These are phyloP conservation scores for Artemisia argyi DNA, from an alignment of 129 eudicot genomes.

Conservation along the genomic window DNA sequence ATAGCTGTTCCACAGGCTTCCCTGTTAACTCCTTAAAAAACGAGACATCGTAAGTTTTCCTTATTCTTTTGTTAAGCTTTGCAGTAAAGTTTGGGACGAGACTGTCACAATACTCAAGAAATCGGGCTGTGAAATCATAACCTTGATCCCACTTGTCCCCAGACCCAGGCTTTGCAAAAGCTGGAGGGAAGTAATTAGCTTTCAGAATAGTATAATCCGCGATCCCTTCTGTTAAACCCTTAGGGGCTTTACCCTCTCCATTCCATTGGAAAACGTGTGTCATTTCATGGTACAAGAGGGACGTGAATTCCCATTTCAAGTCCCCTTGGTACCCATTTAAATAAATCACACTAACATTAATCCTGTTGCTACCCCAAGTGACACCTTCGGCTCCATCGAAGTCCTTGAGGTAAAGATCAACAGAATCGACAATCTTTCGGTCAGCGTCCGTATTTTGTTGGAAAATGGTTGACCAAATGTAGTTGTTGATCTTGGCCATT, in stretches of 20 bases:
- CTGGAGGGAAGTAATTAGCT: background rate
- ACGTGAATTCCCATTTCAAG: slow-evolving; percentile 20
- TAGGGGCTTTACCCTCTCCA: slow-evolving; percentile 25
- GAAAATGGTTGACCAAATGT: slow-evolving; percentile 4
- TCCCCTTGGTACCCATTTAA: slow-evolving; percentile 11
- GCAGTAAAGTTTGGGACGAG: slow-evolving; percentile 13
- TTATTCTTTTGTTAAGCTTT: slow-evolving; percentile 24
- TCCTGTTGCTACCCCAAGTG: slow-evolving; percentile 7
- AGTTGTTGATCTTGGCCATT: slow-evolving; percentile 17
- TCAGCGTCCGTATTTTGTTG: slow-evolving; percentile 9
- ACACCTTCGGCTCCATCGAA: background rate
- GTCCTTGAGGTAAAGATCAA: background rate
- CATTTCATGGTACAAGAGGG: slow-evolving; percentile 40
- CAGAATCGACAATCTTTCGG: slow-evolving; percentile 9
- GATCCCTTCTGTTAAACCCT: slow-evolving; percentile 16
- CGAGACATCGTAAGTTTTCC: background rate
- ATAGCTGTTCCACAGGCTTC: slow-evolving; percentile 12
- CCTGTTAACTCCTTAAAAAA: slow-evolving; percentile 18
- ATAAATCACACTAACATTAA: slow-evolving; percentile 13
- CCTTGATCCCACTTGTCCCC: slow-evolving; percentile 26
- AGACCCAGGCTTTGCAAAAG: background rate
- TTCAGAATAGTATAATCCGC: slow-evolving; percentile 21
- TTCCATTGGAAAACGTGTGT: slow-evolving; percentile 34
- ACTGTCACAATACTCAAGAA: slow-evolving; percentile 30
- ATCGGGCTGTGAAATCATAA: slow-evolving; percentile 23